Percentiles rank a stretch among this genome's conserved stretches.
These are phyloP conservation scores for Bondarzewia mesenterica DNA, from an alignment of 1,284 basidiomycete genomes.

Conservation along the genomic window DNA sequence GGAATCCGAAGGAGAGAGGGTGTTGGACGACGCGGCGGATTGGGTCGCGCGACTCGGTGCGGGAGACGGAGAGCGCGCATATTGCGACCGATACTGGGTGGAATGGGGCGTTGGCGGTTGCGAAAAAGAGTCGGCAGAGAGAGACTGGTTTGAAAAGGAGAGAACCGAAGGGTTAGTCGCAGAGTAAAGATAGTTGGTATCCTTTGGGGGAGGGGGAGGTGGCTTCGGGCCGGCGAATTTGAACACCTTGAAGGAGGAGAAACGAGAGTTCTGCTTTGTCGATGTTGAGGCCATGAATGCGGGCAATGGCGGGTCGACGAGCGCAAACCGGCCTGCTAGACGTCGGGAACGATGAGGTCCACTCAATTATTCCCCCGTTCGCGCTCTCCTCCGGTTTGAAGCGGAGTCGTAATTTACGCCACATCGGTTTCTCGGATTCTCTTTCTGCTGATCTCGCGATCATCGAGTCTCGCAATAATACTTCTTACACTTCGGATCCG, in stretches of 20 bases:
- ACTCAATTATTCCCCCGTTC: no score
- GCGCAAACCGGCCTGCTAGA: no score
- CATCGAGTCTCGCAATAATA: no score
- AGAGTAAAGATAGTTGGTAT: slow-evolving; percentile 38
- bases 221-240: slow-evolving; percentile 35
- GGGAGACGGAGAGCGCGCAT: slow-evolving; percentile 21
- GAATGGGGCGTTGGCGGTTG: slow-evolving; percentile 25
- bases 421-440: no score
- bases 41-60: slow-evolving; percentile 23
- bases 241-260: slow-evolving; percentile 57
- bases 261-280: slow-evolving; percentile 37
- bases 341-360: no score
- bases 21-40: slow-evolving; percentile 15
- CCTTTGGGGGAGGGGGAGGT: slow-evolving; percentile 63
- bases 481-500: no score
- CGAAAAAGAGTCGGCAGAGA: slow-evolving; percentile 30
- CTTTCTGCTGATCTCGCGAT: no score
- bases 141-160: slow-evolving; percentile 35
- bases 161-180: slow-evolving; percentile 37
- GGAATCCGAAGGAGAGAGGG: slow-evolving; percentile 24
- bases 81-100: slow-evolving; percentile 25
- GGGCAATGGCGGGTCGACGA: background rate
- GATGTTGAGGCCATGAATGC: slow-evolving; percentile 21
- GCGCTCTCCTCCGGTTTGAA: no score
- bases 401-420: no score